phyloP scores from a whole-genome alignment of 768 basidiomycete genomes.

The Hygrophorus pudorinus region DNA sequence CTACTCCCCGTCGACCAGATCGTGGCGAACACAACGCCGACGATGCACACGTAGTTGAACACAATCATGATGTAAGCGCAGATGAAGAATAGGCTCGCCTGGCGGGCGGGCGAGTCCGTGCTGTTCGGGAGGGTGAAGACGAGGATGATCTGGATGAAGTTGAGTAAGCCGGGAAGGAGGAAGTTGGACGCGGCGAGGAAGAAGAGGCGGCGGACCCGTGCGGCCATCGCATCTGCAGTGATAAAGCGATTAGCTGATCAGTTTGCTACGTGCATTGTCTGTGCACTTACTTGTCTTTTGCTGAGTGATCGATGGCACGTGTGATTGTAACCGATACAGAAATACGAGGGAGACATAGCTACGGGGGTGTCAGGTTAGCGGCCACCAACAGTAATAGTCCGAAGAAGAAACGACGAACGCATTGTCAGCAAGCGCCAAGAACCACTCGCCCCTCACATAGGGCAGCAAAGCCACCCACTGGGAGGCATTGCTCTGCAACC shows the following conservation, averaged over 20 bases:
- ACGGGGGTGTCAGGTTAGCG: no score
- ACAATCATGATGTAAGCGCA: conserved; percentile 16
- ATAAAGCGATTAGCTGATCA: background rate
- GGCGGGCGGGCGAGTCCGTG: conserved; percentile 7
- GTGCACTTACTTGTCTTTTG: no score
- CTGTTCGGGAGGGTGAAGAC: conserved; percentile 4
- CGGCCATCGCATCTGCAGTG: conserved; percentile 12
- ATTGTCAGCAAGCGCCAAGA: no score
- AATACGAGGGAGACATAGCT: no score
- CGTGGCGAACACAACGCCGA: conserved; percentile 27
- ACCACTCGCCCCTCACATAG: conserved; percentile 10
- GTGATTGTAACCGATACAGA: no score
- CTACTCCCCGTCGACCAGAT: conserved; percentile 18
- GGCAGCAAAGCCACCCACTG: no score
- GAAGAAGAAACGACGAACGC: no score
- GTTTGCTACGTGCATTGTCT: no score
- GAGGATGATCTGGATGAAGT: conserved; percentile 22
- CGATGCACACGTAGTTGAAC: conserved; percentile 21
- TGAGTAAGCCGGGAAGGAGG: conserved; percentile 27
- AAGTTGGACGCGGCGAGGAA: conserved; percentile 27
- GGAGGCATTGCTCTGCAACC: conserved; percentile 2
- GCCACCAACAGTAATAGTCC: background rate
- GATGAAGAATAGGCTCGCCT: conserved; percentile 13
- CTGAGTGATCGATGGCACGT: no score
- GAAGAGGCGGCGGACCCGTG: conserved; percentile 22